Conservation (phyloP, 2,329 filamentous ascomycete genomes). For the Phialocephala subalpina region DNA sequence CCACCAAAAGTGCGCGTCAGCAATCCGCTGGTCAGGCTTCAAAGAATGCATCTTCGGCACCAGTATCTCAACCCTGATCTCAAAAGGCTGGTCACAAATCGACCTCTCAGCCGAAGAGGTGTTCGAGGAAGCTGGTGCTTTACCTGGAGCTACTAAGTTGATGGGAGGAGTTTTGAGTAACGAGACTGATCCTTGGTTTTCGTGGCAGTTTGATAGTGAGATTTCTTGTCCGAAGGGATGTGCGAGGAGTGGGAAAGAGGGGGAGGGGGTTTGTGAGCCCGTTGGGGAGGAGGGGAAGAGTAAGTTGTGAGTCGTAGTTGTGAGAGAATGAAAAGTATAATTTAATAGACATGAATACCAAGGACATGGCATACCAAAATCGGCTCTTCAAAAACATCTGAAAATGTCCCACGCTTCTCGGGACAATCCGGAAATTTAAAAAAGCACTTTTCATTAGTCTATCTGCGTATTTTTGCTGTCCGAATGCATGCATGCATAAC, state of each 20-base stretch:
- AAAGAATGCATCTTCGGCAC: conserved; percentile 63
- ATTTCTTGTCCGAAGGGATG: conserved; percentile 35
- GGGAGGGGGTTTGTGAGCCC: conserved; percentile 22
- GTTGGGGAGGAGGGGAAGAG: conserved; percentile 6
- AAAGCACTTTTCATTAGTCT: too few species aligned
- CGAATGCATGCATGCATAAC: too few species aligned
- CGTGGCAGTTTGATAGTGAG: conserved; percentile 58
- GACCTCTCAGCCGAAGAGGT: conserved; percentile 54
- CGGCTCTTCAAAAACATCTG: too few species aligned
- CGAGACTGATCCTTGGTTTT: conserved; percentile 62
- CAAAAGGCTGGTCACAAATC: conserved; percentile 60
- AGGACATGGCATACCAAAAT: too few species aligned
- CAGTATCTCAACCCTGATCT: conserved; percentile 54
- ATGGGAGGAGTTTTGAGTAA: conserved; percentile 55
- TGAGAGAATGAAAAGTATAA: not conserved
- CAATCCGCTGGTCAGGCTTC: conserved; percentile 64
- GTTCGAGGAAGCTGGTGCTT: conserved; percentile 51
- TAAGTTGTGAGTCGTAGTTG: conserved; percentile 20
- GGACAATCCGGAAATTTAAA: too few species aligned
- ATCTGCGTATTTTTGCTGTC: too few species aligned
- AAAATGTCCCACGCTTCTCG: too few species aligned
- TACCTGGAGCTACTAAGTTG: conserved; percentile 49
- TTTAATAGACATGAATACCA: not conserved
- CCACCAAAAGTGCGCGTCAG: conserved; percentile 55
- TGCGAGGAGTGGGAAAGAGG: conserved; percentile 22